Percentiles rank a stretch among this genome's conserved stretches.
These are phyloP conservation scores for Takashimella tepidaria DNA, from an alignment of 1,284 basidiomycete genomes.

Conservation along the genomic window DNA sequence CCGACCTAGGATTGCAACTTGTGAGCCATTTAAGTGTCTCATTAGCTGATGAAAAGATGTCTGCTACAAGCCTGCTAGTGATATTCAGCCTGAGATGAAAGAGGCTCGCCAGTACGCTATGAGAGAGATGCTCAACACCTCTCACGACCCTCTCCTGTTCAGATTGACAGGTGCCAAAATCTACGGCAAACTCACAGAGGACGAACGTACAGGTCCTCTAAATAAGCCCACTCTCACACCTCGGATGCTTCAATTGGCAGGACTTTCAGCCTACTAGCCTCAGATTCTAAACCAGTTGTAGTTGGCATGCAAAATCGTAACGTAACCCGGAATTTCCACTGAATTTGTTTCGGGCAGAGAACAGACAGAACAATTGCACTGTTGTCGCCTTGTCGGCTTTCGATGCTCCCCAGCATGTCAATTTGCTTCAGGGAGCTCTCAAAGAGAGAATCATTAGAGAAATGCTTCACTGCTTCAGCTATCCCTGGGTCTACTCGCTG, in stretches of 20 bases:
- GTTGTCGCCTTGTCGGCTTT: no score
- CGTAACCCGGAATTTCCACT: no score
- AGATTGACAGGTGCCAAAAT: slow-evolving; percentile 22
- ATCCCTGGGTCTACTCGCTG: no score
- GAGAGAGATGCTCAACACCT: slow-evolving; percentile 22
- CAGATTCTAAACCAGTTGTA: neutral
- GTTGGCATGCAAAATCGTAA: no score
- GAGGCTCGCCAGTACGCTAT: slow-evolving; percentile 20
- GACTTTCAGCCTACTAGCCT: neutral
- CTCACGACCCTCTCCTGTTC: slow-evolving; percentile 39
- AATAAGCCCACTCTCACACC: neutral
- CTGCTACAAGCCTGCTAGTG: slow-evolving; percentile 39
- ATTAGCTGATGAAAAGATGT: slow-evolving; percentile 22
- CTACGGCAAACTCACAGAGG: slow-evolving; percentile 15
- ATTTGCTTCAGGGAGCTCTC: no score
- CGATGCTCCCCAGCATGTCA: no score
- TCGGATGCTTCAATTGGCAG: neutral
- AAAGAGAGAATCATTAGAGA: no score
- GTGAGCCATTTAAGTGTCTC: slow-evolving; percentile 15
- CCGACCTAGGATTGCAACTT: slow-evolving; percentile 34
- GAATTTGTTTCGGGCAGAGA: no score
- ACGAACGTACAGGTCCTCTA: slow-evolving; percentile 22
- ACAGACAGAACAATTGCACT: no score
- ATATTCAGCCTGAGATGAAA: slow-evolving; percentile 23
- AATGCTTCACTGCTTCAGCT: no score